These are phyloP conservation scores for Aureococcus anophagefferens DNA, from an alignment of 108 stramenopile species.

Conservation along the genomic window DNA sequence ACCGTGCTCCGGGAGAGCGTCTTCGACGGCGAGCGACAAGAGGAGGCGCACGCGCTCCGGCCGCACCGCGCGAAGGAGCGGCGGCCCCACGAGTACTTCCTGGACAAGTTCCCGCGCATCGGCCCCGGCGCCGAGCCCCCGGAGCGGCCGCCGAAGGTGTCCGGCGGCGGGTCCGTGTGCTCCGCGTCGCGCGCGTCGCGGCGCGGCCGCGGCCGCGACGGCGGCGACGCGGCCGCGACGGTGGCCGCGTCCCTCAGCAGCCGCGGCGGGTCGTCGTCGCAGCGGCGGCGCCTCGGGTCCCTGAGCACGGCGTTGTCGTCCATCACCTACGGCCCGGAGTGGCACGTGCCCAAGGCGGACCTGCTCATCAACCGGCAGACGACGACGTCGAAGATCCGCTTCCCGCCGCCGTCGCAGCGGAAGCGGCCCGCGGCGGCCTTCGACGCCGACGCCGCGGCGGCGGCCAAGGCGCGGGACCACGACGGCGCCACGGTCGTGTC, in stretches of 20 bases:
- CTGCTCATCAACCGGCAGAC: not conserved
- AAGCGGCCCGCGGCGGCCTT: too few species aligned
- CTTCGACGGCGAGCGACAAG: not conserved
- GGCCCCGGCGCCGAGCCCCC: too few species aligned
- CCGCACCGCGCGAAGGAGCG: not conserved
- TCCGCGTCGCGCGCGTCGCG: too few species aligned
- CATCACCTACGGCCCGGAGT: too few species aligned
- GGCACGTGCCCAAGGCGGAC: not conserved
- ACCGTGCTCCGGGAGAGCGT: not conserved
- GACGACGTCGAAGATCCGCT: not conserved
- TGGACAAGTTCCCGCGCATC: not conserved
- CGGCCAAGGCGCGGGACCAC: not conserved
- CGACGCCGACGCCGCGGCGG: not conserved
- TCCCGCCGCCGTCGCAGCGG: not conserved
- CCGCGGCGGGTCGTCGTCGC: too few species aligned
- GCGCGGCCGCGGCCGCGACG: too few species aligned
- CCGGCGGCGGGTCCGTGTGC: too few species aligned
- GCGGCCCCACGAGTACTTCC: not conserved
- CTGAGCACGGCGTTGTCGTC: too few species aligned
- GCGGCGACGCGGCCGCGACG: too few species aligned
- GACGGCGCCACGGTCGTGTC: not conserved
- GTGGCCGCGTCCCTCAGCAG: too few species aligned
- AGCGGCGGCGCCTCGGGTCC: too few species aligned
- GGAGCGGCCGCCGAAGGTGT: too few species aligned
- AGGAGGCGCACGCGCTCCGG: not conserved